Evolutionary conservation across 1,284 basidiomycete species (phyloP).

Genomic region (Apiotrichum mycotoxinovorans): DNA sequence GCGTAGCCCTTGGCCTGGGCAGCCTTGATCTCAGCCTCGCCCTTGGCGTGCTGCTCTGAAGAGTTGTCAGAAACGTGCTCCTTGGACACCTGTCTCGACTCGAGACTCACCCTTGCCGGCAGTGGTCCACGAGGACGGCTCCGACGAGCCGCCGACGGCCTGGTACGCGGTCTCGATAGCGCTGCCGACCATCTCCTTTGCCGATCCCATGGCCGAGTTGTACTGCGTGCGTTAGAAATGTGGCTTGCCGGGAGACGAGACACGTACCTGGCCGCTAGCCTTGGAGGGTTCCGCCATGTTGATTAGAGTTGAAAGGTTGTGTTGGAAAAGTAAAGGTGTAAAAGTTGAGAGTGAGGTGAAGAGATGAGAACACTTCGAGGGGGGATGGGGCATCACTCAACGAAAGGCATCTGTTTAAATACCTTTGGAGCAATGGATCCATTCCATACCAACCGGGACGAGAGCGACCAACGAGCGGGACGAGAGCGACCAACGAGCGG

Average conservation of each 20-base stretch:
- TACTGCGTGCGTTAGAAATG: slow-evolving; percentile 19
- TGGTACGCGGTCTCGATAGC: slow-evolving; percentile 57
- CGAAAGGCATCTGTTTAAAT: no score
- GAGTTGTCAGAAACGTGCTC: no score
- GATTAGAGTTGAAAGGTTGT: slow-evolving; percentile 2
- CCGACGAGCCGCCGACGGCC: slow-evolving; percentile 42
- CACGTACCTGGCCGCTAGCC: slow-evolving; percentile 57
- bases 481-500: no score
- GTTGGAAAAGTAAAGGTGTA: not conserved
- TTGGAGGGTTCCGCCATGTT: slow-evolving; percentile 54
- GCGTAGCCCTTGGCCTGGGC: slow-evolving; percentile 50
- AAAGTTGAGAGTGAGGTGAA: not conserved
- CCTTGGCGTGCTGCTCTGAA: slow-evolving; percentile 59
- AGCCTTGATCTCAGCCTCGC: slow-evolving; percentile 56
- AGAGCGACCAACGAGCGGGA: no score
- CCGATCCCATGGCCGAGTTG: slow-evolving; percentile 47
- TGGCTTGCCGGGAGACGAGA: not conserved
- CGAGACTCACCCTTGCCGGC: not conserved
- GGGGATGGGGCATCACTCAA: no score
- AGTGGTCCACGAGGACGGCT: slow-evolving; percentile 26
- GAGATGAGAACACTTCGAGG: not conserved
- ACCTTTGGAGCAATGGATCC: no score
- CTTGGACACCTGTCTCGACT: not conserved
- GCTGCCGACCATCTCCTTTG: slow-evolving; percentile 53
- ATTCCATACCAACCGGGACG: no score